Conservation (phyloP, 139 green algal genomes). For the Zygnema cylindricum region DNA sequence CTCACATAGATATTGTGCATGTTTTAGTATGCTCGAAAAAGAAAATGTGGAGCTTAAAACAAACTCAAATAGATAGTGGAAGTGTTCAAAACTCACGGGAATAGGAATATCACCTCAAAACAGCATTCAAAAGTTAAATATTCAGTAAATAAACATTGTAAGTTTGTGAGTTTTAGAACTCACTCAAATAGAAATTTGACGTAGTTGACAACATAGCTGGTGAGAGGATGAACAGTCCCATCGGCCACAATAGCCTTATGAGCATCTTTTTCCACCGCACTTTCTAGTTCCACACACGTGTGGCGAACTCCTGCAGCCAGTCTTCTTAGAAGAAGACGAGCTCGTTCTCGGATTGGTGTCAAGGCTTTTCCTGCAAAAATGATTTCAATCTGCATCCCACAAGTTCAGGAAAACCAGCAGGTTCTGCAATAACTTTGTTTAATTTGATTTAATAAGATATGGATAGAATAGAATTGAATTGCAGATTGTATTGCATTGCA, state of each 20-base stretch:
- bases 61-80: too few species aligned
- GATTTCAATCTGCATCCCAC: not conserved
- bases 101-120: too few species aligned
- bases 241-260: slow-evolving; percentile 27
- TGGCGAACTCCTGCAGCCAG: slow-evolving; percentile 24
- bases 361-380: slow-evolving; percentile 40
- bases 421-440: not conserved
- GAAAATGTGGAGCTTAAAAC: too few species aligned
- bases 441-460: not conserved
- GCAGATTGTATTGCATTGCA: not conserved
- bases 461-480: not conserved
- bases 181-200: slow-evolving; percentile 58
- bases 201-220: slow-evolving; percentile 63
- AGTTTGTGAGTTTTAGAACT: too few species aligned
- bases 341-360: not conserved
- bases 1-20: too few species aligned
- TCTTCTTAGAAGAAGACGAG: not conserved
- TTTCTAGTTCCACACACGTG: slow-evolving; percentile 63
- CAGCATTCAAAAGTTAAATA: too few species aligned
- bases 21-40: too few species aligned
- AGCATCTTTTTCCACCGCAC: slow-evolving; percentile 52
- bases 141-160: too few species aligned
- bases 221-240: slow-evolving; percentile 53
- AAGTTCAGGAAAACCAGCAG: not conserved
- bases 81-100: too few species aligned